Evolutionary conservation across 345 rosid species (phyloP).

Genomic region (Salix koriyanagi): DNA sequence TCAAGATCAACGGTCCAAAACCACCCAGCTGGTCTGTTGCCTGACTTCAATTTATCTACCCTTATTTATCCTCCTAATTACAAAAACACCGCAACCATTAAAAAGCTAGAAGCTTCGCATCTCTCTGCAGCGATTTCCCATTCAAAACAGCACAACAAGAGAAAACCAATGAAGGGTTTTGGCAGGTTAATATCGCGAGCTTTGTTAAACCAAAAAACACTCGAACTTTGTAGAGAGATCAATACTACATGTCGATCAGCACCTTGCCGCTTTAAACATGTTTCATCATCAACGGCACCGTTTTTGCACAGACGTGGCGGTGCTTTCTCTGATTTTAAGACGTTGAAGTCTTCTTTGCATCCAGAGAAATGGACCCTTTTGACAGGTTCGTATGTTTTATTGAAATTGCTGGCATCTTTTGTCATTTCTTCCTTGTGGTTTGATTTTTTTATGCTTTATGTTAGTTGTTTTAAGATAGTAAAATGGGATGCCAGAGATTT

Average conservation of each 20-base stretch:
- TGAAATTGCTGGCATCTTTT: neutral
- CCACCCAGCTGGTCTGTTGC: neutral
- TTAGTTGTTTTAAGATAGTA: neutral
- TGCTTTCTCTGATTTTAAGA: constrained; percentile 1
- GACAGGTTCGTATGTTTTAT: constrained; percentile 33
- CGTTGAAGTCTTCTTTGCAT: constrained; percentile 11
- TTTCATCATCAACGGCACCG: constrained; percentile 20
- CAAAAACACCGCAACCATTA: neutral
- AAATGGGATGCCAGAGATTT: neutral
- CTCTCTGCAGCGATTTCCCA: neutral
- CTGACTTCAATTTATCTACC: neutral
- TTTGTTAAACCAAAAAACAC: constrained; percentile 13
- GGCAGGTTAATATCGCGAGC: constrained; percentile 20
- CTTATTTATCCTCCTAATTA: neutral
- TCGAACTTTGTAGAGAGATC: constrained; percentile 2
- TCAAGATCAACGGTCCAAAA: neutral
- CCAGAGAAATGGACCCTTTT: constrained; percentile 28
- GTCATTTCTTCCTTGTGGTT: neutral
- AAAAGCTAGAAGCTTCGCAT: neutral
- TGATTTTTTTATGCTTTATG: neutral
- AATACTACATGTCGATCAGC: constrained; percentile 8
- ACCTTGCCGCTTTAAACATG: constrained; percentile 29
- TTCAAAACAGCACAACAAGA: no score
- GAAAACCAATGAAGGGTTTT: constrained; percentile 16
- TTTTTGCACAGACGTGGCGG: neutral